Base-by-base conservation (phyloP, 495 filamentous ascomycete species). In the Penicillium silybi region DNA sequence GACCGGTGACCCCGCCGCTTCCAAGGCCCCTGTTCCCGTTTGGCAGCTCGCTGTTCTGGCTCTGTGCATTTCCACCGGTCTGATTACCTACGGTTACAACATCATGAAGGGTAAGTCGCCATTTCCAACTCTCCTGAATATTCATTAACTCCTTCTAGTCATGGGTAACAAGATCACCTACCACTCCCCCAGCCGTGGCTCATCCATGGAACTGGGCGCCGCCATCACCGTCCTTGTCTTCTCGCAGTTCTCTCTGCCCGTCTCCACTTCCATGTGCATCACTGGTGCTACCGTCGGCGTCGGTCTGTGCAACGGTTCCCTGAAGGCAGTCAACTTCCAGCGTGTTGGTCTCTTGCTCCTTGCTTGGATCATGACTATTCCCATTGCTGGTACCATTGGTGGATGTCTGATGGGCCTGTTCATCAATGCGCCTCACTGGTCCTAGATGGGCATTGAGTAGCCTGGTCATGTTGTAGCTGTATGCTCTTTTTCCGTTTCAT, bases 131-230 rank as follows among this genome's bases (percentile, higher is more conserved):
- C 8, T 41, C 13, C 27, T 13, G 11, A 0, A 25, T 39, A 45
- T 11, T 34, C 52, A 62, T 63, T 74, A 63, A 67, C 52, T 44
- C 0, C 20, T 39, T 19, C 10, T 50, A 77, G 73, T 79, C 60
- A 81, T 85, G 79, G 83, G 83, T 54, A 86, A 85, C 74, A 81
- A 81, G 53, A 84, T 85, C 56, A 85, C 83, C 42, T 80, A 84
- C 61, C 80, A 84, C 71, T 83, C 80, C 2, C 83, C 83, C 4
- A 80, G 73, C 54, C 70, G 82, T 44, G 72, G 83, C 32, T 83
- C 68, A 59, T 81, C 79, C 22, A 86, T 85, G 82, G 83, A 86
- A 54, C 68, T 87, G 69, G 84, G 81, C 40, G 80, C 82, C 26
- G 83, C 82, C 46, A 72, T 87, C 54, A 87, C 84, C 8, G 80